A percentile compares a stretch with the other conserved stretches of the same genome.
Conservation (phyloP, 73 alveolate species). For the Halteria grandinella region DNA sequence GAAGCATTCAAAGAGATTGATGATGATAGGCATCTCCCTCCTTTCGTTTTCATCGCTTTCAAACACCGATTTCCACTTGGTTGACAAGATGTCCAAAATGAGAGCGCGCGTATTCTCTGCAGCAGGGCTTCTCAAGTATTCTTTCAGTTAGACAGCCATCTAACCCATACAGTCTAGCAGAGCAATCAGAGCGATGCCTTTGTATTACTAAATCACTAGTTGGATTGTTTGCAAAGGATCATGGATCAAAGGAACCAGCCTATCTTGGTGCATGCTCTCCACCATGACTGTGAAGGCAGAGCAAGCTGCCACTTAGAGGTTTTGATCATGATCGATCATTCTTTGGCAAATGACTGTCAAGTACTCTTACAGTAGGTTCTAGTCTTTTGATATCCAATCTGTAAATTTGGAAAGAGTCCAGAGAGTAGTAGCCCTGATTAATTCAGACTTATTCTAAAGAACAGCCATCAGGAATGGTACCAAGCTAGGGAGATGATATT, state of each 20-base stretch:
- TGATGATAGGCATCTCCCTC: no score
- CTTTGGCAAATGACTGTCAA: conserved; percentile 3
- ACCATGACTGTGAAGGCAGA: conserved; percentile 2
- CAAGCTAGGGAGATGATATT: conserved; percentile 32
- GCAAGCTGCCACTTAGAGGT: conserved; percentile 45
- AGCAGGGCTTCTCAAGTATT: neutral
- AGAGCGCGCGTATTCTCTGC: neutral
- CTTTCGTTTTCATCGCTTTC: conserved; percentile 30
- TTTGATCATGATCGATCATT: conserved; percentile 14
- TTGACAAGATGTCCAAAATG: conserved; percentile 5
- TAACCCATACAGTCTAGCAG: conserved; percentile 30
- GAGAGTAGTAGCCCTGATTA: conserved; percentile 59
- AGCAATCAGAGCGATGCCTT: conserved; percentile 3
- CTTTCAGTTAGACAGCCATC: neutral
- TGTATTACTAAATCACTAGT: conserved; percentile 1
- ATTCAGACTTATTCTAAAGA: neutral
- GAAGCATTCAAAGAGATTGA: conserved; percentile 60
- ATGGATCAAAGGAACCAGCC: neutral
- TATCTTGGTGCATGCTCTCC: neutral
- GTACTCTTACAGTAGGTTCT: conserved; percentile 13
- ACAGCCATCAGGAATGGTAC: conserved; percentile 54
- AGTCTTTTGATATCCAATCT: conserved; percentile 49
- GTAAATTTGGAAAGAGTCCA: conserved; percentile 72
- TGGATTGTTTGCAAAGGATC: neutral
- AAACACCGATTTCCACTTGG: conserved; percentile 15